Evolutionary conservation across 2,329 filamentous ascomycete genomes (phyloP), one percentile per base, ranked within the genome.

Genomic region (Sarocladium oryzae): DNA sequence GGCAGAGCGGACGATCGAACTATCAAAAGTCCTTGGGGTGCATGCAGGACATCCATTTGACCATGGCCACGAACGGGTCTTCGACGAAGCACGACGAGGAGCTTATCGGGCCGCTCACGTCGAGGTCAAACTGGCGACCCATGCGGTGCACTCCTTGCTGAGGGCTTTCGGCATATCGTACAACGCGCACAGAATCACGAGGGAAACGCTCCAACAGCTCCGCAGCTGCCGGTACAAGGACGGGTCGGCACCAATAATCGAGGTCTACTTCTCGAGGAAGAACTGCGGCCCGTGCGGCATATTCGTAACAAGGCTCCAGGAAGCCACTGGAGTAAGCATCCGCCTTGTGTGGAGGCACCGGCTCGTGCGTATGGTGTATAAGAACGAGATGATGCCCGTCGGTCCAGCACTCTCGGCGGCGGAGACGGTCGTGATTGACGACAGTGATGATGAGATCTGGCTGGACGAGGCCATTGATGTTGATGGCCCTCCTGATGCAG

Each of bases 51-150:
- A 62, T 0, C 58, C 61, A 0, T 70, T 60, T 16, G 69, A 70
- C 32, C 24, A 28, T 4, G 40, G 40, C 8, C 20, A n/a, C n/a
- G 24, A n/a, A 28, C 13, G 7, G 6, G 18, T 10, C 8, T 28
- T 15, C n/a, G 21, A 45, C 8, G 40, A 45, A 30, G 40, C 18
- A 45, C 52, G 52, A 2, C 46, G 52, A 9, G 65, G 67, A 3
- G 54, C 63, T 11, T 67, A 66, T 37, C 57, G 60, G 1, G 66
- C 64, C 0, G 61, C 65, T 0, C 70, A 73, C 20, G 65, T 68
- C 1, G 70, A 73, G 52, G 66, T 68, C 15, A 73, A 73, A 51
- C 61, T 73, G 0, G 66, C 69, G 0, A 59, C 64, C 0, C 63
- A 68, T 18, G 64, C 63, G 0, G 46, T 70, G 0, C 62, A 61